Evolutionary conservation across 176 grass and related monocot species (phyloP).

Genomic region (Neostapfia colusana): DNA sequence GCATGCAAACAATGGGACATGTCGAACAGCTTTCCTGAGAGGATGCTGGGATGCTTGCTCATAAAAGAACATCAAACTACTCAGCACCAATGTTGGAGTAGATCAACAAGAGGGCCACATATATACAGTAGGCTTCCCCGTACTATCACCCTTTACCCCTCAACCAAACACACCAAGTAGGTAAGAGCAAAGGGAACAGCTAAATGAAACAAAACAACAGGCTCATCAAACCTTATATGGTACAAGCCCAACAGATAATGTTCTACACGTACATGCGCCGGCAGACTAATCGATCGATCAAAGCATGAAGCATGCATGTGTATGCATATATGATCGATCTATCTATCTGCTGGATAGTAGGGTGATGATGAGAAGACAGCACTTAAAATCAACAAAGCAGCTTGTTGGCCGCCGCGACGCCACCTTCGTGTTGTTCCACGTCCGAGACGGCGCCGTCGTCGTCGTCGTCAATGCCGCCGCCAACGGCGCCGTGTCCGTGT

Average conservation of each 20-base stretch:
- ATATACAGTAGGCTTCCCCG: too few species aligned
- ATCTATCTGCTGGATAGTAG: neutral
- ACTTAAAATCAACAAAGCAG: neutral
- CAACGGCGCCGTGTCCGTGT: slow-evolving; percentile 49
- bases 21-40: slow-evolving; percentile 26
- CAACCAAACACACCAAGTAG: neutral
- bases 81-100: too few species aligned
- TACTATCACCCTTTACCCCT: neutral
- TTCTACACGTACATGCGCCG: neutral
- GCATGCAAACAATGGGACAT: slow-evolving; percentile 37
- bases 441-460: slow-evolving; percentile 53
- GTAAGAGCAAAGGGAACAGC: neutral
- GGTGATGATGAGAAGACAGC: neutral
- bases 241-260: neutral
- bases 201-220: neutral
- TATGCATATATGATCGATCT: neutral
- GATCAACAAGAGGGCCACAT: too few species aligned
- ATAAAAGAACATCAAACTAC: slow-evolving; percentile 2
- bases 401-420: slow-evolving; percentile 13
- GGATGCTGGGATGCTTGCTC: slow-evolving; percentile 22
- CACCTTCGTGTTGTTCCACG: slow-evolving; percentile 46
- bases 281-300: neutral
- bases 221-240: slow-evolving; percentile 4
- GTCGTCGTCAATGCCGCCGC: slow-evolving; percentile 41
- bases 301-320: neutral